Evolutionary conservation across 2,329 filamentous ascomycete species (phyloP).

Genomic region (Coniochaeta sp.): DNA sequence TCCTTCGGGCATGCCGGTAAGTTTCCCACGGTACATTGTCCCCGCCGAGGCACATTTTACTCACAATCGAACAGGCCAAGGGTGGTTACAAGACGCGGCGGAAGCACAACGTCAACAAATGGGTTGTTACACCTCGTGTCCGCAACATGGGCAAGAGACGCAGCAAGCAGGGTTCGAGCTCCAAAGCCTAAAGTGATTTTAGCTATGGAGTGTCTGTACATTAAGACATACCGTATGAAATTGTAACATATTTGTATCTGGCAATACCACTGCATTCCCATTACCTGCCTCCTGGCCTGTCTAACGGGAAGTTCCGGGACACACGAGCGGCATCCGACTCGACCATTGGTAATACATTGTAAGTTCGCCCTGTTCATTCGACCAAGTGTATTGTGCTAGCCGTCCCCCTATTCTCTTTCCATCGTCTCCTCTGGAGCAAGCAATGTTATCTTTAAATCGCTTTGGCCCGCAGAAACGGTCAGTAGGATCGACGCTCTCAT

Average conservation of each 20-base stretch:
- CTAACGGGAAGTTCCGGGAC: background rate
- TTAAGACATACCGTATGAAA: conserved; percentile 3
- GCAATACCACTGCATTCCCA: background rate
- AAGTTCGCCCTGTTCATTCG: too few species aligned
- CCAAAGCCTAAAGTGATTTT: conserved; percentile 1
- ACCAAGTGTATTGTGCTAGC: too few species aligned
- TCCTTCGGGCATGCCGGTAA: conserved; percentile 91
- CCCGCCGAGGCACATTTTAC: conserved; percentile 4
- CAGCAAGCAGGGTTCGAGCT: conserved; percentile 43
- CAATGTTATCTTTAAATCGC: too few species aligned
- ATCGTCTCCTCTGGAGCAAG: background rate
- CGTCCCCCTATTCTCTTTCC: too few species aligned
- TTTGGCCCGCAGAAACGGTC: background rate
- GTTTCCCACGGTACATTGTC: conserved; percentile 25
- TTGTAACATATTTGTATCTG: conserved; percentile 7
- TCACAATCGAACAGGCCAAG: conserved; percentile 52
- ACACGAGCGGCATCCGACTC: background rate
- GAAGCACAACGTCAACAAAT: conserved; percentile 85
- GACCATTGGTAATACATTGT: too few species aligned
- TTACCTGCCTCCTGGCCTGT: background rate
- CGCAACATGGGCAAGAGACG: conserved; percentile 90
- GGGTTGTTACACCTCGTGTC: conserved; percentile 73
- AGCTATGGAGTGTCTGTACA: conserved; percentile 17
- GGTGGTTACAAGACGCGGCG: conserved; percentile 86
- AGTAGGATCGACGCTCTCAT: too few species aligned